Evolutionary conservation across 176 grass and related monocot species (phyloP).

Genomic region (Juncus inflexus): DNA sequence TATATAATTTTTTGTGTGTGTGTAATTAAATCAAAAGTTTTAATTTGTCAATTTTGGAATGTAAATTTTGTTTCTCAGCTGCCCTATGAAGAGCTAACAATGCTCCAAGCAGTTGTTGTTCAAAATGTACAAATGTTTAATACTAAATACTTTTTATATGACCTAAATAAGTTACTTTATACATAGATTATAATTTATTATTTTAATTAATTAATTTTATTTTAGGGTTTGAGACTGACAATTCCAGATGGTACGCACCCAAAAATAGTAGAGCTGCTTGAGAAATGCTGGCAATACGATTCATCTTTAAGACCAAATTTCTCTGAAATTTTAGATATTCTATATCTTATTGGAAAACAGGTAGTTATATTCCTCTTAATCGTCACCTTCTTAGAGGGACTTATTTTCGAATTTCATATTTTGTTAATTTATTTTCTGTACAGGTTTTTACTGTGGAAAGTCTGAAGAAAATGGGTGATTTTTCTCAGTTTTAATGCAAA

Average conservation of each 20-base stretch:
- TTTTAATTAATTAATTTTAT: background rate
- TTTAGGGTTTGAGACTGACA: slow-evolving; percentile 28
- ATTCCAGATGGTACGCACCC: slow-evolving; percentile 49
- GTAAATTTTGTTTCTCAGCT: slow-evolving; percentile 37
- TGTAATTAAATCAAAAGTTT: background rate
- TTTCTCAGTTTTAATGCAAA: slow-evolving; percentile 9
- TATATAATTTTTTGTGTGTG: too few species aligned
- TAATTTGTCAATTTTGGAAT: background rate
- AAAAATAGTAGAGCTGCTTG: slow-evolving; percentile 45
- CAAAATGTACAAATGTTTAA: slow-evolving; percentile 49
- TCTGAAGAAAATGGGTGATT: slow-evolving; percentile 3
- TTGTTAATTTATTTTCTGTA: background rate
- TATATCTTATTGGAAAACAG: slow-evolving; percentile 52
- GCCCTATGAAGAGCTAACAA: slow-evolving; percentile 78
- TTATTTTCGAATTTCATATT: background rate
- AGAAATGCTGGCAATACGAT: slow-evolving; percentile 74
- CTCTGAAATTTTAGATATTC: slow-evolving; percentile 57
- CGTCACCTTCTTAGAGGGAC: background rate
- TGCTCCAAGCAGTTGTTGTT: slow-evolving; percentile 73
- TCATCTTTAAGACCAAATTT: slow-evolving; percentile 70
- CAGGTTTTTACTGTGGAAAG: slow-evolving; percentile 15
- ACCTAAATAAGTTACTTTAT: background rate
- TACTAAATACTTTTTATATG: background rate
- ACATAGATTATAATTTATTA: background rate
- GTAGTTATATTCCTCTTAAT: slow-evolving; percentile 26